These are phyloP conservation scores for Scutellaria galericulata DNA, from an alignment of 257 asterid species.

Conservation along the genomic window DNA sequence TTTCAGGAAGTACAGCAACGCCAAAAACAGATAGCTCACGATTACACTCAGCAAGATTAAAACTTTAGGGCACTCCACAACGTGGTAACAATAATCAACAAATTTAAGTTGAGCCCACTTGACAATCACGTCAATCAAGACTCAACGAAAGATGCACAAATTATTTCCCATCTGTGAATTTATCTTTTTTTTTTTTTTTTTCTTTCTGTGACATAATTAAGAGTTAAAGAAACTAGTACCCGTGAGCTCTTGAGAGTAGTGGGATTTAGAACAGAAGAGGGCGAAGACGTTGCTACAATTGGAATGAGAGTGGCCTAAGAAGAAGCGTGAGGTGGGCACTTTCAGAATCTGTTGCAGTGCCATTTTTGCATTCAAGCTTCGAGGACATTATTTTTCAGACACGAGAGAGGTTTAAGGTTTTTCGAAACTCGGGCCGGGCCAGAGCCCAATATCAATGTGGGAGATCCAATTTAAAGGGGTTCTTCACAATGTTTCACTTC, in stretches of 20 bases:
- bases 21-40: not conserved
- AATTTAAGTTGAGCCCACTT: conserved; percentile 9
- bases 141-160: not conserved
- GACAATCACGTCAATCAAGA: not conserved
- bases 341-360: conserved; percentile 52
- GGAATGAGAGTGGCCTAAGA: conserved; percentile 33
- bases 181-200: not conserved
- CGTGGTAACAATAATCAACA: not conserved
- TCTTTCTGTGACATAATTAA: not conserved
- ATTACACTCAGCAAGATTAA: conserved; percentile 1
- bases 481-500: too few relatives aligned
- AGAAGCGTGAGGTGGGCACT: conserved; percentile 51
- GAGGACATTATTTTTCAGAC: not conserved
- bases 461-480: too few relatives aligned
- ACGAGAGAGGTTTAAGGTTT: not conserved
- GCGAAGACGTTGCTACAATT: conserved; percentile 36
- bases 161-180: not conserved
- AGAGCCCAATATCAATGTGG: too few relatives aligned
- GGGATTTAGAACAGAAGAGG: conserved; percentile 43
- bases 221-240: conserved; percentile 45
- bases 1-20: not conserved
- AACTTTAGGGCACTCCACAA: conserved; percentile 16
- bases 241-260: conserved; percentile 30
- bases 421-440: not conserved
- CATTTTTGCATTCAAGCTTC: conserved; percentile 38